Evolutionary conservation across 257 asterid genomes (phyloP).

Genomic region (Nicotiana attenuata): DNA sequence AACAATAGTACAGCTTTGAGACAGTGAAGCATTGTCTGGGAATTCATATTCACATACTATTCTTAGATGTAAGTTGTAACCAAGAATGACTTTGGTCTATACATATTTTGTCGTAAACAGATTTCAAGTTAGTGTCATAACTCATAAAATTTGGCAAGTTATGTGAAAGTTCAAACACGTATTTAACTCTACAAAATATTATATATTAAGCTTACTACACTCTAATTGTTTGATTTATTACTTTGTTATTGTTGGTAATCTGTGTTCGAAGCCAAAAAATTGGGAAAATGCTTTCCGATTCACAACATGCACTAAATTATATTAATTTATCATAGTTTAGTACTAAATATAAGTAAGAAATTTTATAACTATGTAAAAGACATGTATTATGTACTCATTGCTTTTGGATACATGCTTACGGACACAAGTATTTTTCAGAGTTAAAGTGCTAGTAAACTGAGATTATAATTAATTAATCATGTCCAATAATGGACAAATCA

Average conservation of each 20-base stretch:
- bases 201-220: background rate
- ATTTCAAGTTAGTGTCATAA: background rate
- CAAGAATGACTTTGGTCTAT: background rate
- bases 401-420: background rate
- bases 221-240: background rate
- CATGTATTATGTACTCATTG: too few species aligned
- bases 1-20: conserved; percentile 1
- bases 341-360: too few species aligned
- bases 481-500: background rate
- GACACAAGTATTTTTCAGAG: background rate
- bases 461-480: too few species aligned
- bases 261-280: too few species aligned
- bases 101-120: background rate
- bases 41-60: background rate
- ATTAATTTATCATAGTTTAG: too few species aligned
- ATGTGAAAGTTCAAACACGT: background rate
- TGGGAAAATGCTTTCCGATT: background rate
- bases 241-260: too few species aligned
- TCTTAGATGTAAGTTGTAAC: background rate
- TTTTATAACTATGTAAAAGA: too few species aligned
- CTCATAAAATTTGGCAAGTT: background rate
- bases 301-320: background rate
- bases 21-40: conserved; percentile 7
- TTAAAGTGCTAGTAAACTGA: background rate
- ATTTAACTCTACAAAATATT: too few species aligned